Percentiles rank a stretch among this genome's conserved stretches.
These are phyloP conservation scores for Chimonanthus praecox DNA, from an alignment of 164 flowering plant species.

Conservation along the genomic window DNA sequence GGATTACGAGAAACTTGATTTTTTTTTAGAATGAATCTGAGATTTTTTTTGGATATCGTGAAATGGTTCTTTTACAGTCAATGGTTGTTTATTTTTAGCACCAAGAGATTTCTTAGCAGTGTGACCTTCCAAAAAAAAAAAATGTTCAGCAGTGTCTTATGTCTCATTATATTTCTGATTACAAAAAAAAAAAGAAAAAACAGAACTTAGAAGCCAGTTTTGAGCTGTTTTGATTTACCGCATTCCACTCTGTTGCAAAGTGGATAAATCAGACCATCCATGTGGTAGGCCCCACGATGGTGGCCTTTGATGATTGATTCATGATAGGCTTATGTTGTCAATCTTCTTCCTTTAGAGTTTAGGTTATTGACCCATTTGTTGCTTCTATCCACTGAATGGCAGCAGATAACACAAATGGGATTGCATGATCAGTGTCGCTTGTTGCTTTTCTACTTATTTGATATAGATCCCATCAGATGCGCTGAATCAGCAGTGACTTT, in stretches of 20 bases:
- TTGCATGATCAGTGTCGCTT: neutral
- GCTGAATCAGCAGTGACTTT: neutral
- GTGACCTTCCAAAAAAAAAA: neutral
- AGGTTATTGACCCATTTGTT: neutral
- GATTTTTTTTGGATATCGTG: neutral
- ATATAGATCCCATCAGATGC: neutral
- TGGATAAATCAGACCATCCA: neutral
- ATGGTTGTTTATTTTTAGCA: slow-evolving; percentile 2
- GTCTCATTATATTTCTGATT: neutral
- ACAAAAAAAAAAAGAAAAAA: too few species aligned
- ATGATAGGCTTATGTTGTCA: neutral
- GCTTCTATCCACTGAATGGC: neutral
- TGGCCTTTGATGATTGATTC: neutral
- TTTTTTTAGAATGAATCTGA: neutral
- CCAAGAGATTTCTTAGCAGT: neutral
- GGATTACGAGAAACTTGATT: neutral
- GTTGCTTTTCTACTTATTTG: too few species aligned
- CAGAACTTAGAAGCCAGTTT: neutral
- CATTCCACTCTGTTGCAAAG: neutral
- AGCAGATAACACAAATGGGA: neutral
- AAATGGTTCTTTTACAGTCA: neutral
- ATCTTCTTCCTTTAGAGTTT: neutral
- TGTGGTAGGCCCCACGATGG: neutral
- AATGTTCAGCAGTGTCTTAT: too few species aligned
- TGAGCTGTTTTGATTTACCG: neutral